Evolutionary conservation across 805 yeast species (phyloP), one percentile per base, ranked within the genome.

Genomic region (Yamadazyma scolyti): DNA sequence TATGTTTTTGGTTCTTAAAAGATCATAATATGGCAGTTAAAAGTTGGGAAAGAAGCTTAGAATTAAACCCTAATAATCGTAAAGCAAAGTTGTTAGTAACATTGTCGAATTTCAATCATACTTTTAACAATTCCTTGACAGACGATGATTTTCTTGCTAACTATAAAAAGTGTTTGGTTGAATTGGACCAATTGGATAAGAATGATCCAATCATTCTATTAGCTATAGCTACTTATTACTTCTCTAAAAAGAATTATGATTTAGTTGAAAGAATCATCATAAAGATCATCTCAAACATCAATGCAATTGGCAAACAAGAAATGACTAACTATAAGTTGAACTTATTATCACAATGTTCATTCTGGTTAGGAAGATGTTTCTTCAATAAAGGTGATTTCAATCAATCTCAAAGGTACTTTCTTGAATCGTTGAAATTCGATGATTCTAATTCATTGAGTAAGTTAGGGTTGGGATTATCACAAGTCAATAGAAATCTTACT

Each of bases 1-100:
- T 93, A 42, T 89, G 97, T 56, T 90, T 80, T 52, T 93, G 97
- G 97, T 75, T 75, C 38, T 63, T 93, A 39, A 82, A 82, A 31
- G 95, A 86, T 54, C 73, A 75, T 41, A 73, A 72, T 30, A 73
- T 86, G 64, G 97, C 98, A 0, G 50, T 72, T 5, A 62, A 65
- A 29, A 82, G 97, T 0, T 93, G 97, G 97, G 73, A 75, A 40
- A 73, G 97, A 48, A 72, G 86, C 1, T 58, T 79, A 19, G 82
- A 80, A 50, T 56, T 90, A 24, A 75, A 82, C 40, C 77, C 82
- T 4, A 50, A 63, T 15, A 77, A 77, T 43, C 51, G 68, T 11
- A 73, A 77, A 37, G 88, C 88, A 3, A 72, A 73, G 30, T 60
- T 86, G 5, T 65, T 89, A 37, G 61, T 85, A 11, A 75, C 82